Conservation (phyloP, 2,329 filamentous ascomycete species). For the Fusarium sp. region DNA sequence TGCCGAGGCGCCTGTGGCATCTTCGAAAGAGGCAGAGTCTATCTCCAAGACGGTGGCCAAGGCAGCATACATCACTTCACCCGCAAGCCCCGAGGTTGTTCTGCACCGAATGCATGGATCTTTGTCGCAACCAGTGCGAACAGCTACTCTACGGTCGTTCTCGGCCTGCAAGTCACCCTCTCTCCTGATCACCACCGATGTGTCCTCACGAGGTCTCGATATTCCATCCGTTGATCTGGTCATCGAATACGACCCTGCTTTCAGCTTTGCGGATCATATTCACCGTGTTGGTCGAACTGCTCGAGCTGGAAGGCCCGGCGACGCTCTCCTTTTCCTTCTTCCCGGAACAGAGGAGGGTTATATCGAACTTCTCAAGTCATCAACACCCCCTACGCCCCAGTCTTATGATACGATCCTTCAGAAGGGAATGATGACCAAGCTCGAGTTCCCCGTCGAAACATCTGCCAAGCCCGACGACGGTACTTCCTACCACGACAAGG, state of each 20-base stretch:
- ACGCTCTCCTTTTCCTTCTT: conserved; percentile 88
- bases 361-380: conserved; percentile 74
- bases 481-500: conserved; percentile 61
- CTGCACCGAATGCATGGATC: conserved; percentile 93
- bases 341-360: conserved; percentile 95
- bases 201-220: conserved; percentile 94
- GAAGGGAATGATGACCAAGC: conserved; percentile 71
- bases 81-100: conserved; percentile 78
- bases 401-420: conserved; percentile 69
- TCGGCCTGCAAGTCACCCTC: conserved; percentile 78
- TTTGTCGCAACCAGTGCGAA: conserved; percentile 87
- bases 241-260: conserved; percentile 95
- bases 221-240: conserved; percentile 95
- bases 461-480: conserved; percentile 60
- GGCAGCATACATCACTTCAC: conserved; percentile 78
- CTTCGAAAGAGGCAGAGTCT: conserved; percentile 49
- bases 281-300: conserved; percentile 96
- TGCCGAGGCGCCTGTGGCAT: conserved; percentile 41
- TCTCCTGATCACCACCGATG: conserved; percentile 92
- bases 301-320: conserved; percentile 88
- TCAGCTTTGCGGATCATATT: conserved; percentile 91
- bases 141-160: conserved; percentile 86
- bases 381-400: conserved; percentile 61
- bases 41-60: conserved; percentile 73
- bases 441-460: conserved; percentile 78